Evolutionary conservation across 257 asterid genomes (phyloP), one percentile per base, ranked within the genome.

Genomic region (Rhazya stricta): DNA sequence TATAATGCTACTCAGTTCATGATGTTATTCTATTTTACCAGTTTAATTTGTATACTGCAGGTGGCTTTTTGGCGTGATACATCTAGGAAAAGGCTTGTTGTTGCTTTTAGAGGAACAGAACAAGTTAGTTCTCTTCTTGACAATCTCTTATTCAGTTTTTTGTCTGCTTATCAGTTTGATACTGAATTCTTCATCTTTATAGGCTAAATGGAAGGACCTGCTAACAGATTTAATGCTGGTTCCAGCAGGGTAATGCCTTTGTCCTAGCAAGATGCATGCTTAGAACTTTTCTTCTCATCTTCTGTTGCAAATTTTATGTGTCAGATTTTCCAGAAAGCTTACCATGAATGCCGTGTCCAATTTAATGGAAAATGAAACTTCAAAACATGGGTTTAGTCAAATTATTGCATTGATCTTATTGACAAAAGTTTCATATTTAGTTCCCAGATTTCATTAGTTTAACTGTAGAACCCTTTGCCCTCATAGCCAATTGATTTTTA

Each of bases 51-150:
- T 79, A 70, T 69, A 74, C 51, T 86, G 84, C 86, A 95, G 98
- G 96, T 92, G 32, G 97, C 98, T 27, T 87, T 95, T 77, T 95
- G 99, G 99, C 92, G 96, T 13, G 99, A 95, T 82, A 81, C 76
- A 27, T 67, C 77, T 42, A 84, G 98, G 81, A 89, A 79, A 80
- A 89, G 99, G 83, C 90, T 92, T 66, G 99, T 92, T 27, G 91
- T 91, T 79, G 98, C 99, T 71, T 95, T 92, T 88, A 89, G 99
- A 81, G 99, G 99, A 87, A 95, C 99, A 25, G 98, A 95, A 85
- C 99, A 95, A 84, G 99, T 95, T 78, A 78, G 90, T 85, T 80
- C 36, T 37, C 53, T 9, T 78, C 70, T 37, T 50, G 25, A 56
- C 36, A 41, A 60, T 77, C 39, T 25, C 8, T 75, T 69, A 72